These are phyloP conservation scores for Hymenoscyphus fraxineus DNA, from an alignment of 2,329 filamentous ascomycete genomes.

Conservation along the genomic window DNA sequence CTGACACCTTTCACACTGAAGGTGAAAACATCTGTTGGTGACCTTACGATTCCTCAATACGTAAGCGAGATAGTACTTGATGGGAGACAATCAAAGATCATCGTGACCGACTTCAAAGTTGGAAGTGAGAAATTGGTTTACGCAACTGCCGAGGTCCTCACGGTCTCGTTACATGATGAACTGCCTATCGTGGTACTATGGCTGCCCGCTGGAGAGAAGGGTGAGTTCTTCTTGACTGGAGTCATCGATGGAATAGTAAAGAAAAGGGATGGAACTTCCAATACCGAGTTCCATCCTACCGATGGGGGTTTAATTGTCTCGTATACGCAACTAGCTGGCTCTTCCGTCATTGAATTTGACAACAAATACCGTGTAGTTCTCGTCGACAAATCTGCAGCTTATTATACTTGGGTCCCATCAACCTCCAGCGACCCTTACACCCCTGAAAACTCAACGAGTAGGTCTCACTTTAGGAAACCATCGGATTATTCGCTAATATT, in stretches of 20 bases:
- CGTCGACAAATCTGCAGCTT: conserved; percentile 51
- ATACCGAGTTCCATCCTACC: conserved; percentile 41
- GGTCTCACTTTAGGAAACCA: not conserved
- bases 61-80: conserved; percentile 50
- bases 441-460: conserved; percentile 28
- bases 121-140: conserved; percentile 50
- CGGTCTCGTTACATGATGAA: conserved; percentile 45
- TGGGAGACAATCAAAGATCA: conserved; percentile 59
- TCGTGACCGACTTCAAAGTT: conserved; percentile 56
- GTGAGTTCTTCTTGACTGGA: conserved; percentile 51
- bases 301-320: conserved; percentile 41
- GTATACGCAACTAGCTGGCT: conserved; percentile 48
- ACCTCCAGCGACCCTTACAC: conserved; percentile 40
- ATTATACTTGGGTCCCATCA: conserved; percentile 53
- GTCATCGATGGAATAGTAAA: conserved; percentile 50
- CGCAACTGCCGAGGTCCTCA: conserved; percentile 53
- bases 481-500: not conserved
- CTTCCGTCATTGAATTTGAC: conserved; percentile 44
- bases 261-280: conserved; percentile 40
- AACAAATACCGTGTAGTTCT: conserved; percentile 49
- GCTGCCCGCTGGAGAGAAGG: conserved; percentile 50
- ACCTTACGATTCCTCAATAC: conserved; percentile 50
- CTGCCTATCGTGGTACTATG: conserved; percentile 49
- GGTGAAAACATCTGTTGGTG: conserved; percentile 53
- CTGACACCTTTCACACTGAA: conserved; percentile 51